Evolutionary conservation across 2,329 filamentous ascomycete species (phyloP).

Genomic region (Ceratocystiopsis minuta): DNA sequence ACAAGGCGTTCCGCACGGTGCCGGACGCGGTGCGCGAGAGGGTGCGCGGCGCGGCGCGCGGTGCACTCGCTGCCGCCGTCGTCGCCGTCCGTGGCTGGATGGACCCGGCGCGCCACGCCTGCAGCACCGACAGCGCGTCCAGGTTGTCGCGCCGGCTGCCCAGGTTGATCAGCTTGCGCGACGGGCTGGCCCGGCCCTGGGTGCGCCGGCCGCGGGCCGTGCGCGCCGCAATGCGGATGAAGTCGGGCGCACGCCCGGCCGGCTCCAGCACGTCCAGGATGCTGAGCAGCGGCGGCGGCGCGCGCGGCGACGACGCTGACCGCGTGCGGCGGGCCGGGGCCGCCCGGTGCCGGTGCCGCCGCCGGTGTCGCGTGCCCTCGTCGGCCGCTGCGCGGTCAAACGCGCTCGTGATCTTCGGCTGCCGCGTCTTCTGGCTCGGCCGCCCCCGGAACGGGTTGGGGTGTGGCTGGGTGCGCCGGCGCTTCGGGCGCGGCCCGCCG

Average conservation of each 20-base stretch:
- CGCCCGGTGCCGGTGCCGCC: no score
- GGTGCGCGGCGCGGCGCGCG: no score
- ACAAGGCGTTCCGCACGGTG: no score
- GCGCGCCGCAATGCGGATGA: conserved; percentile 43
- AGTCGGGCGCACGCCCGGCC: conserved; percentile 36
- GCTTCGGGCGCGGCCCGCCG: conserved; percentile 14
- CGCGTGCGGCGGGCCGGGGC: no score
- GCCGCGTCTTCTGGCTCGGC: conserved; percentile 10
- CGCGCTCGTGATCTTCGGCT: conserved; percentile 16
- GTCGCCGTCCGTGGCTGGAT: conserved; percentile 22
- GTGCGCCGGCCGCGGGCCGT: conserved; percentile 28
- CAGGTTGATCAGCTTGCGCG: conserved; percentile 39
- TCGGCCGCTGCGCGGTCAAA: no score
- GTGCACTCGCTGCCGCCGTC: no score
- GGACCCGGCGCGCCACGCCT: conserved; percentile 36
- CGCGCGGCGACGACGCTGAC: background rate
- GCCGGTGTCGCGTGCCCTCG: background rate
- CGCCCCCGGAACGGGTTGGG: conserved; percentile 16
- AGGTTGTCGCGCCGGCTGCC: conserved; percentile 41
- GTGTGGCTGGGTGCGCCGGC: conserved; percentile 13
- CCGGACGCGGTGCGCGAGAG: no score
- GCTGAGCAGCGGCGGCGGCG: conserved; percentile 29
- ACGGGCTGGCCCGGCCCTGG: conserved; percentile 36
- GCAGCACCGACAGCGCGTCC: conserved; percentile 34
- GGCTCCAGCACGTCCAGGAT: conserved; percentile 41